Evolutionary conservation across 1,139 yeast genomes (phyloP), one percentile per base, ranked within the genome.

Genomic region (Candida smagusa): DNA sequence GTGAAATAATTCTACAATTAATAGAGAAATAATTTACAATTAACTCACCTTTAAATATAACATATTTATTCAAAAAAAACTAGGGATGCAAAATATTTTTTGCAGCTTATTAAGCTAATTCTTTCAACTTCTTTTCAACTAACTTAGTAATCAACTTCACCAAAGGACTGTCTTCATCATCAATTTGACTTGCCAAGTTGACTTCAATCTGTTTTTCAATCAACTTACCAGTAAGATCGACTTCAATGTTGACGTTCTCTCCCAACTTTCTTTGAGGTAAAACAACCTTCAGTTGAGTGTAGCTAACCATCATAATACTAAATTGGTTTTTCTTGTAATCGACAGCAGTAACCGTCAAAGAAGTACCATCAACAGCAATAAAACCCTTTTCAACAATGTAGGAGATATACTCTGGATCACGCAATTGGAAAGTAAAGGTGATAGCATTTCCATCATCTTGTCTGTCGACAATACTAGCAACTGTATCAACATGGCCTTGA

Each of bases 401-500:
- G 49, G 76, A 78, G 44, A 84, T 75, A 42, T 78, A 74, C 37
- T 74, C 70, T n/a, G 52, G 45, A 42, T 89, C 95, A 39, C 86
- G 67, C 41, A 90, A 73, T 58, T 75, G 65, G 61, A 92, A 89
- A 2, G 88, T 84, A 55, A 80, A 84, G 2, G 82, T 70, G 27
- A 89, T 67, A 2, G 97, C 84, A 59, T 89, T 86, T 2, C 85
- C 94, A 53, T 90, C 97, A 0, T 75, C 63, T 6, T 47, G 62
- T 25, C 65, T 70, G 2, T 62, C 58, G 1, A 74, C 73, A 28
- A 94, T 84, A 24, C 63, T 62, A 4, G 96, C 97, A 23, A 83
- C 72, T 0, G 97, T 87, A 56, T 92, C 98, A 25, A 94, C 90
- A 64, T 92, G 99, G 9, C 98, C 99, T 53, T 92, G 98, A 2